Evolutionary conservation across 257 asterid species (phyloP), one percentile per base, ranked within the genome.

Genomic region (Avicennia marina): DNA sequence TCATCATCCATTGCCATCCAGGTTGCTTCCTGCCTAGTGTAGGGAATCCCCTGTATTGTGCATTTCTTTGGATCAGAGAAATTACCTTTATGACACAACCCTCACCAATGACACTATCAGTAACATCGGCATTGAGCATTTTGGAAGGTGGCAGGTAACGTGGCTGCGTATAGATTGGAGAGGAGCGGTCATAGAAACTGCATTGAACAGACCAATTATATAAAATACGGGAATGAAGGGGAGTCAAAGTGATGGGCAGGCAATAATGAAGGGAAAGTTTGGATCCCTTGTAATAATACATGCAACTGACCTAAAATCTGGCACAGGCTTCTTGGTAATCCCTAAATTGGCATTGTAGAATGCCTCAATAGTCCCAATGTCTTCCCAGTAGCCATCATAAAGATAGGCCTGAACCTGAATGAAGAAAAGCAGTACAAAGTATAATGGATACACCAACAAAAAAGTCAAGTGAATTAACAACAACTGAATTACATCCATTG

Each of bases 331-430:
- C 65, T 81, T 81, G 36, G 85, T 81, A 38, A 81, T 81, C 47
- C 85, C 89, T 64, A 81, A 64, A 59, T 81, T 81, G 19, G 89
- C 89, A 61, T 81, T 75, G 75, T 81, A 81, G 72, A 81, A 77
- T 11, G 87, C 87, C 67, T 81, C 84, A 0, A 81, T 81, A n/a
- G 87, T 77, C 34, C 87, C 84, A 58, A 80, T 80, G 66, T 80
- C 87, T 67, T 80, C 87, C 87, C 87, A 80, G 69, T 81, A 81
- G 31, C 89, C 89, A 60, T 81, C 85, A 33, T 67, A 81, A 43
- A 81, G 64, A 45, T 78, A 81, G 36, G 89, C 89, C 53, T 81
- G 89, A 18, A 81, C 89, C 89, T 81, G 80, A 45, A 31, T 39
- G 7, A 56, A 32, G 25, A 72, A 46, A 20, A 16, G 12, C 27